Base-by-base conservation (phyloP, 1,139 yeast genomes). In the Ogataea hybrid region DNA sequence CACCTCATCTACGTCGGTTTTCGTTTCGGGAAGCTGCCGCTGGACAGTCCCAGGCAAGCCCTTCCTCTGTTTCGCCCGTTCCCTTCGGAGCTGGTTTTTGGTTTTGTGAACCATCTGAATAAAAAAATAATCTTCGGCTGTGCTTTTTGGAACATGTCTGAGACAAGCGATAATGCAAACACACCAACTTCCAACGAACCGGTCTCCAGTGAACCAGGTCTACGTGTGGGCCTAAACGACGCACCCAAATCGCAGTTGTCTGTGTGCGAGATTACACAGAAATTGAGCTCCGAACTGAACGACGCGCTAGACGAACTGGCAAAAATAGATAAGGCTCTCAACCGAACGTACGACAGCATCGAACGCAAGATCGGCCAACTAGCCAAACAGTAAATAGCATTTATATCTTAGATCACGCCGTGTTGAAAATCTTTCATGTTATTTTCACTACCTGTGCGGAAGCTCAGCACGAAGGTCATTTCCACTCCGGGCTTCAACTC, bases 21-120 rank as follows among this genome's bases (percentile, higher is more conserved):
- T 33, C 31, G 33, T 43, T 47, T 28, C 29, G 3, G 30, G 6
- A 5, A 16, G 25, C 15, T 12, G 20, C 25, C 43, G 38, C 20
- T 40, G 16, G 22, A 5, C 15, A 8, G 28, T 8, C 7, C 5
- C 6, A 10, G 30, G 4, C 17, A 7, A 29, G 10, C 34, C 52
- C 41, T 74, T 79, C 53, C 75, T 66, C 46, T 62, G 71, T 61
- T 81, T 81, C 9, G 73, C 76, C 54, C 70, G 69, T 54, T 79
- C 86, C 42, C 89, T 67, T 44, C 90, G 70, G 37, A 80, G 63
- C 63, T 82, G 89, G 53, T 79, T 79, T 65, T 79, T 79, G 4
- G 78, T 64, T 50, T 79, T 67, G 38, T 42, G 50, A 12, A 37
- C 43, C 23, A 46, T 42, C 52, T 25, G 21, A 29, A 37, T 9